A percentile compares a stretch with the other conserved stretches of the same genome.
Conservation (phyloP, 805 yeast species). For the Candida oleophila region DNA sequence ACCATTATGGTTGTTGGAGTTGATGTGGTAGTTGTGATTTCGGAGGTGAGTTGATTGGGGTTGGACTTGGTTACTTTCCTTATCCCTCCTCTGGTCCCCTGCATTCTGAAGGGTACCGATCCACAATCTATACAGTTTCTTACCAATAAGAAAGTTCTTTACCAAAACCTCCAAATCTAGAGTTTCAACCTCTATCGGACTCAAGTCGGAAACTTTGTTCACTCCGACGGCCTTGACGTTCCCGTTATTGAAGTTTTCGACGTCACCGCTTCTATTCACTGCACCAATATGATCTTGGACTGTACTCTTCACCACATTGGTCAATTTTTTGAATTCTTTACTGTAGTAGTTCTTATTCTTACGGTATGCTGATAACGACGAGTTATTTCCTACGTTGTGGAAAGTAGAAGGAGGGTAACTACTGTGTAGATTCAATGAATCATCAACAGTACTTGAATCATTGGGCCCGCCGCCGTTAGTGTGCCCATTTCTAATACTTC, state of each 20-base stretch:
- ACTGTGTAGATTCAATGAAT: background rate
- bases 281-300: conserved; percentile 57
- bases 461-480: background rate
- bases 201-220: conserved; percentile 33
- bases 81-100: background rate
- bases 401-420: background rate
- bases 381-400: background rate
- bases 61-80: background rate
- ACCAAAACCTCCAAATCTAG: conserved; percentile 36
- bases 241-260: background rate
- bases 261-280: conserved; percentile 11
- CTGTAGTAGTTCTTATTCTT: conserved; percentile 33
- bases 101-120: conserved; percentile 15
- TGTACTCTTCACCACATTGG: conserved; percentile 68
- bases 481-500: background rate
- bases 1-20: background rate
- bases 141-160: conserved; percentile 30
- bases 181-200: conserved; percentile 42
- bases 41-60: background rate
- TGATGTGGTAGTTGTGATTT: background rate
- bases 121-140: conserved; percentile 33
- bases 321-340: conserved; percentile 49
- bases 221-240: conserved; percentile 20
- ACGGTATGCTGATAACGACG: conserved; percentile 12
- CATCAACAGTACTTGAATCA: background rate